Base-by-base conservation (phyloP, 2,329 filamentous ascomycete species). In the Xylariales sp. region DNA sequence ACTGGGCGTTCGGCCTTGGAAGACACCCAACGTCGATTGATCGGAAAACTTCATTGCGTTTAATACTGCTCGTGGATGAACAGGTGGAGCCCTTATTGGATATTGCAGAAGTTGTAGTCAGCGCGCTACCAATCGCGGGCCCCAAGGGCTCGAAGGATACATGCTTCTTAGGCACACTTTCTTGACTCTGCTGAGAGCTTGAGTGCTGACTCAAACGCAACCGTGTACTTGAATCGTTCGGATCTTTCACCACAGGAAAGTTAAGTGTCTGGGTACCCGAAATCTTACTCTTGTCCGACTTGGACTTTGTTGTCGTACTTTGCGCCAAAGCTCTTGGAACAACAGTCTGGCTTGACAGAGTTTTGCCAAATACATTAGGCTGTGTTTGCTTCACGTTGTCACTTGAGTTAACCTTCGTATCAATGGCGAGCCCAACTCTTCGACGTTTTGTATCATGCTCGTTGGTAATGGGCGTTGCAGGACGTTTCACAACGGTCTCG, bases 191-290 rank as follows among this genome's bases (percentile, higher is more conserved):
- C 28, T 79, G 77, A 25, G 74, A 74, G 38, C 60, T 65, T 41
- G 72, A 78, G 34, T 72, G 70, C 58, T 91, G 86, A 53, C 84
- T 88, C 21, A 88, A 66, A 32, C 82, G 78, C 33, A 80, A 51
- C 20, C 73, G 68, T 0, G 83, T 86, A 44, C 70, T 71, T 4
- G 78, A 74, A 51, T 87, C 79, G 51, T 80, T 74, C 1, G 82
- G 76, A 51, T 91, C 80, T 62, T 95, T 94, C 16, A 91, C 86
- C 10, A 89, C 76, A 2, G 84, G 76, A 53, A 88, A 94, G 20
- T 72, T 73, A 19, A 88, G 66, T 1, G 54, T 60, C 4, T 62
- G 61, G 19, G 60, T 65, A 59, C 16, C 59, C 51, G 29, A 58
- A 58, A 16, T 68, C 71, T 47, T 70, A 54, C 49, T 64, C 59